A percentile compares a stretch with the other conserved stretches of the same genome.
Evolutionary conservation across 805 yeast genomes (phyloP).

Genomic region (Saturnispora diversa): DNA sequence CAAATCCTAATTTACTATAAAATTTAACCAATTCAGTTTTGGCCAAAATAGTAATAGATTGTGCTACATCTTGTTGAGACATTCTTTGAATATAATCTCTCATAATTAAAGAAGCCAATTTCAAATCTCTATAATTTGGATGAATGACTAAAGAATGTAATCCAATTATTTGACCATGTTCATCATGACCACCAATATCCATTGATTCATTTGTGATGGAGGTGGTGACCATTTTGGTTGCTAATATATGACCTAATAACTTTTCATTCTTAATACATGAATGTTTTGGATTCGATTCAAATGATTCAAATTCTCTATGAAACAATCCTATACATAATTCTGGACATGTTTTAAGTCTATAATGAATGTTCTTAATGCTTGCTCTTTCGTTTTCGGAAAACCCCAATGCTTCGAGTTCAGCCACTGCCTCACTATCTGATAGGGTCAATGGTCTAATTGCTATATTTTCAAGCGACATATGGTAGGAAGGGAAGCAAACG

Average conservation of each 20-base stretch:
- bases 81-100: conserved; percentile 88
- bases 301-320: conserved; percentile 49
- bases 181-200: conserved; percentile 63
- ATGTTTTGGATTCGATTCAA: conserved; percentile 30
- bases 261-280: conserved; percentile 50
- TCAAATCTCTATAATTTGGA: conserved; percentile 71
- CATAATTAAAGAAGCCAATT: conserved; percentile 72
- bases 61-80: conserved; percentile 80
- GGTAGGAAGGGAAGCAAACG: too few species aligned
- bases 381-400: conserved; percentile 69
- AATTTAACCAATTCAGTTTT: conserved; percentile 63
- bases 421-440: conserved; percentile 60
- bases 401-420: conserved; percentile 55
- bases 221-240: conserved; percentile 54
- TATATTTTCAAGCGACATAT: conserved; percentile 3
- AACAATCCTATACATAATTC: conserved; percentile 87
- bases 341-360: conserved; percentile 75
- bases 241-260: conserved; percentile 73
- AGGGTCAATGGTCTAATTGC: conserved; percentile 65
- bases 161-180: conserved; percentile 65
- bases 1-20: conserved; percentile 76
- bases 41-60: conserved; percentile 64
- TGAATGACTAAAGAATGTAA: conserved; percentile 75
- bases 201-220: conserved; percentile 50
- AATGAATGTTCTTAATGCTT: conserved; percentile 50